Evolutionary conservation across 306 rosid genomes (phyloP).

Genomic region (Quercus bicolor): DNA sequence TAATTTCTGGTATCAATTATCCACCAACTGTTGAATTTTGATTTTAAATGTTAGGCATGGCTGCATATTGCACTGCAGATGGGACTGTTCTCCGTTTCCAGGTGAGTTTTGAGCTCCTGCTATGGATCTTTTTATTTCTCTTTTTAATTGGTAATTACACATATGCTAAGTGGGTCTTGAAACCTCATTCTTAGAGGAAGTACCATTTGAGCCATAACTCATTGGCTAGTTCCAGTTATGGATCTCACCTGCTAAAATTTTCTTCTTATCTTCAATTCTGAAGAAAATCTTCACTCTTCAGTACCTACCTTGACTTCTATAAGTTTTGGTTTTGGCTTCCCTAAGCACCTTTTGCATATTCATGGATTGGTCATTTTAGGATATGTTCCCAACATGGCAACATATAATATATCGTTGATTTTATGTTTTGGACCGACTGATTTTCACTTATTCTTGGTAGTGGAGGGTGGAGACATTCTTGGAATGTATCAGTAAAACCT

Average conservation of each 20-base stretch:
- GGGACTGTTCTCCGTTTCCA: constrained; percentile 75
- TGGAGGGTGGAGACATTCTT: not conserved
- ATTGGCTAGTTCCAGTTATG: not conserved
- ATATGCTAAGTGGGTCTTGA: too few relatives aligned
- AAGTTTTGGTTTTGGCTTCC: not conserved
- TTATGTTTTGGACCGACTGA: not conserved
- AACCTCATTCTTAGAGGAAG: too few relatives aligned
- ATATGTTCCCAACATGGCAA: not conserved
- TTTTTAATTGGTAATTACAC: too few relatives aligned
- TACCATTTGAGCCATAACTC: too few relatives aligned
- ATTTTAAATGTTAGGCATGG: constrained; percentile 63
- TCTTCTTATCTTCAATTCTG: not conserved
- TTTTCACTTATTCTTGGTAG: not conserved
- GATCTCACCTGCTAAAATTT: constrained; percentile 18
- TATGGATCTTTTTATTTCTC: too few relatives aligned
- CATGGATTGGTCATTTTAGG: not conserved
- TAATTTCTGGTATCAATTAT: not conserved
- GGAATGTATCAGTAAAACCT: not conserved
- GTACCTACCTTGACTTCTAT: not conserved
- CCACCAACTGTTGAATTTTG: not conserved
- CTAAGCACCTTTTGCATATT: not conserved
- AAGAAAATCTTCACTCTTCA: not conserved
- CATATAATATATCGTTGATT: not conserved
- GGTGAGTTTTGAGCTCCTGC: constrained; percentile 35
- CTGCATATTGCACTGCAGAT: constrained; percentile 79